Evolutionary conservation across 257 asterid genomes (phyloP).

Genomic region (Penstemon newberryi): DNA sequence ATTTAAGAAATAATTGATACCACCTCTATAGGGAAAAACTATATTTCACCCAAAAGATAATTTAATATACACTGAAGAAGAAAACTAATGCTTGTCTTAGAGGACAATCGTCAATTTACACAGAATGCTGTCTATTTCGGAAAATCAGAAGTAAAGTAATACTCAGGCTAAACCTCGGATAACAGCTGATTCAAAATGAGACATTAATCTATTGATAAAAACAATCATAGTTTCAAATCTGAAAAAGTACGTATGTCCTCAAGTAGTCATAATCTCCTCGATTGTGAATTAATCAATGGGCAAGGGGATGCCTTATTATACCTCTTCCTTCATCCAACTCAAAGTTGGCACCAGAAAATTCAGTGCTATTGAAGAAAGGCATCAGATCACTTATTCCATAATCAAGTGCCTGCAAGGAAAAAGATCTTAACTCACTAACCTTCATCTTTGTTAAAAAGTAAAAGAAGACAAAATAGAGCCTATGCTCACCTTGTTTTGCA

Average conservation of each 20-base stretch:
- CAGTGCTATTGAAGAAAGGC: conserved; percentile 71
- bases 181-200: background rate
- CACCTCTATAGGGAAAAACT: too few relatives aligned
- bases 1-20: too few relatives aligned
- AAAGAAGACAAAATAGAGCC: background rate
- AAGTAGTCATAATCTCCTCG: too few relatives aligned
- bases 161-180: too few relatives aligned
- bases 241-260: too few relatives aligned
- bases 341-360: conserved; percentile 65
- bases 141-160: too few relatives aligned
- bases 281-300: conserved; percentile 27
- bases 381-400: conserved; percentile 75
- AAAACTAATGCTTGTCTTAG: too few relatives aligned
- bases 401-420: conserved; percentile 68
- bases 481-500: conserved; percentile 71
- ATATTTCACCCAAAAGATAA: too few relatives aligned
- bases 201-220: background rate
- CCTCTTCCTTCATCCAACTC: conserved; percentile 63
- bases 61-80: too few relatives aligned
- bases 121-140: too few relatives aligned
- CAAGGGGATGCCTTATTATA: conserved; percentile 62
- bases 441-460: background rate
- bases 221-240: too few relatives aligned
- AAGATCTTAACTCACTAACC: background rate
- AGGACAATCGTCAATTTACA: too few relatives aligned